These are phyloP conservation scores for Stachybotrys chlorohalonatus DNA, from an alignment of 2,329 filamentous ascomycete species.

Conservation along the genomic window DNA sequence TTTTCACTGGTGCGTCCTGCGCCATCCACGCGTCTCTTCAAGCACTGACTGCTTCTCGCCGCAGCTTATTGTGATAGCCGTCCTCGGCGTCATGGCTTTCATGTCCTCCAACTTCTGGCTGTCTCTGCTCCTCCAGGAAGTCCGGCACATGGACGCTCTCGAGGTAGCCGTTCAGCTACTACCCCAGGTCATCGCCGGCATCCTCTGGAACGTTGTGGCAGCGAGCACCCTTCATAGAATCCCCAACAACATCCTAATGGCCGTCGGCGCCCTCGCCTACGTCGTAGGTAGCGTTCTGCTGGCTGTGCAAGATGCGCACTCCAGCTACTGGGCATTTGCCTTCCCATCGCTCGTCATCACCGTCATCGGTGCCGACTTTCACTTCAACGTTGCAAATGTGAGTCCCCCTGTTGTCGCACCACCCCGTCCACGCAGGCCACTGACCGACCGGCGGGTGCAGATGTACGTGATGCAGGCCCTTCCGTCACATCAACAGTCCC, in stretches of 20 bases:
- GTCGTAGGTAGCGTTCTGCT: conserved; percentile 38
- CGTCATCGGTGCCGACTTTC: conserved; percentile 58
- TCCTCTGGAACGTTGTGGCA: conserved; percentile 55
- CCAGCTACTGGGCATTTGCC: conserved; percentile 55
- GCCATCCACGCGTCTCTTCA: too few relatives aligned
- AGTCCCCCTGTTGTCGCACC: conserved; percentile 13
- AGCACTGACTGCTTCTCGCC: conserved; percentile 1
- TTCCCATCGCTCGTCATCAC: conserved; percentile 53
- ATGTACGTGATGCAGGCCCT: conserved; percentile 64
- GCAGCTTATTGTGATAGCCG: conserved; percentile 46
- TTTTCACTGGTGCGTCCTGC: conserved; percentile 47
- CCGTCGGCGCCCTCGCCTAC: conserved; percentile 28
- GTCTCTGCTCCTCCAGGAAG: conserved; percentile 54
- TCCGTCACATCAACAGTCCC: conserved; percentile 51
- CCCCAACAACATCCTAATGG: conserved; percentile 55
- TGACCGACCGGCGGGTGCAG: conserved; percentile 26
- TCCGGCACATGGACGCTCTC: conserved; percentile 43
- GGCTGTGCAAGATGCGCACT: conserved; percentile 43
- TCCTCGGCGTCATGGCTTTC: conserved; percentile 56
- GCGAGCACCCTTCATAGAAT: conserved; percentile 52
- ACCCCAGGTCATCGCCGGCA: conserved; percentile 54
- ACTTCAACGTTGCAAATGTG: conserved; percentile 62
- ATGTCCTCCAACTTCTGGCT: conserved; percentile 53
- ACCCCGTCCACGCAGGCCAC: neutral
- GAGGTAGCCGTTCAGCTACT: conserved; percentile 54